phyloP scores from a whole-genome alignment of 306 rosid species.

The Styphnolobium japonicum region DNA sequence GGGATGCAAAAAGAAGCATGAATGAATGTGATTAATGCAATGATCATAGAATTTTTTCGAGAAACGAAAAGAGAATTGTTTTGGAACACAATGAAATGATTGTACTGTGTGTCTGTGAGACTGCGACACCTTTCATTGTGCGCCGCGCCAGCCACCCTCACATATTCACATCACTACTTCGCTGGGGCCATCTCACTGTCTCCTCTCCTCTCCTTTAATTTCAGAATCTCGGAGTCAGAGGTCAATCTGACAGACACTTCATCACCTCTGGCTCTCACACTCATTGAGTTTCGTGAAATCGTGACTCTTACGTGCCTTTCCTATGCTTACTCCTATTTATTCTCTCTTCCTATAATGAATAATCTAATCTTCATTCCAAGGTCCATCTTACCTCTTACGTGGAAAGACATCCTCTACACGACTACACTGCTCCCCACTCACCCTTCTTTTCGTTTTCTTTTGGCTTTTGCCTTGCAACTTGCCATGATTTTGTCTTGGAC shows the following conservation, averaged over 20 bases:
- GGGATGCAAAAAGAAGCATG: not conserved
- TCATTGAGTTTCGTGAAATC: too few species aligned
- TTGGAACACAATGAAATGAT: conserved; percentile 12
- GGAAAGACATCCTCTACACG: conserved; percentile 5
- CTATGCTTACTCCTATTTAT: too few species aligned
- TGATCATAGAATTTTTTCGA: conserved; percentile 17
- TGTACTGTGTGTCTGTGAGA: not conserved
- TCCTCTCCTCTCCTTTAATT: not conserved
- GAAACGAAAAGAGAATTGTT: not conserved
- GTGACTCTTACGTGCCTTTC: too few species aligned
- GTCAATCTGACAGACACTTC: conserved; percentile 18
- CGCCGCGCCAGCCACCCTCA: not conserved
- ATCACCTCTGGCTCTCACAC: too few species aligned
- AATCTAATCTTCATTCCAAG: too few species aligned
- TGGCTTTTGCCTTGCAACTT: conserved; percentile 13
- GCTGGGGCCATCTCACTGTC: not conserved
- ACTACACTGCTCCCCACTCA: not conserved
- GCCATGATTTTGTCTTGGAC: conserved; percentile 8
- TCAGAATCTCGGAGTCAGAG: not conserved
- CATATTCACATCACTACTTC: not conserved
- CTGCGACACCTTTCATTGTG: conserved; percentile 9
- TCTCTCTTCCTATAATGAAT: too few species aligned
- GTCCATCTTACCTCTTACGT: not conserved
- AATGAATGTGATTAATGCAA: not conserved
- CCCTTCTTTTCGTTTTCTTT: not conserved